Evolutionary conservation across 1,284 basidiomycete species (phyloP).

Genomic region (Leccinum griseonigrum): DNA sequence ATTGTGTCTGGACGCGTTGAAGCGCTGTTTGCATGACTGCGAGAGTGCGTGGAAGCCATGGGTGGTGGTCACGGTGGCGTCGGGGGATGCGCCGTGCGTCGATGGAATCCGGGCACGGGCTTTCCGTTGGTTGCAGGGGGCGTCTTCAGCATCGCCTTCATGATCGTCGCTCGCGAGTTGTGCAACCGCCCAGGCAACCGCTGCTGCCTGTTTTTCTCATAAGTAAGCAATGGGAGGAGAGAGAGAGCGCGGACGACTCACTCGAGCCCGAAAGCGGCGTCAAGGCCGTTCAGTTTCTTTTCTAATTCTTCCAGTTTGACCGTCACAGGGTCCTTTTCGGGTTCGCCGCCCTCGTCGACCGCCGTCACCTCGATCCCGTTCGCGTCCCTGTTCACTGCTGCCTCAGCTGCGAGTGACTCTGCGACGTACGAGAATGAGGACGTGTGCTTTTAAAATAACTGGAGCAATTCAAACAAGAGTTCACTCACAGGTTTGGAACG

Average conservation of each 20-base stretch:
- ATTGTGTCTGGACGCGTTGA: no score
- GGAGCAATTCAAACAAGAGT: neutral
- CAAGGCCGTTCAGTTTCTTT: constrained; percentile 18
- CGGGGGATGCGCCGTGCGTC: neutral
- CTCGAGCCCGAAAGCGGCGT: constrained; percentile 23
- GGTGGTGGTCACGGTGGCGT: no score
- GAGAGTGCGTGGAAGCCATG: no score
- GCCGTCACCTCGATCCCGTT: neutral
- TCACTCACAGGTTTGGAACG: constrained; percentile 68
- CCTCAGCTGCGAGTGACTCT: constrained; percentile 47
- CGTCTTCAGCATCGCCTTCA: constrained; percentile 18
- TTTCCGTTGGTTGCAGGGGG: constrained; percentile 18
- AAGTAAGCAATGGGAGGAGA: no score
- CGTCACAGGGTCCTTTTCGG: neutral
- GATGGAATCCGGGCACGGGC: constrained; percentile 14
- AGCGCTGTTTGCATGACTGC: no score
- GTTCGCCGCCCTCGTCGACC: neutral
- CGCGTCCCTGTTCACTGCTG: neutral
- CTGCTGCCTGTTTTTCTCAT: constrained; percentile 5
- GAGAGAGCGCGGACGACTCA: constrained; percentile 1
- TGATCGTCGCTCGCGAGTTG: constrained; percentile 22
- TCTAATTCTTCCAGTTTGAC: constrained; percentile 20
- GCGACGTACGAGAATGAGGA: neutral
- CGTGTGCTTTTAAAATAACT: neutral
- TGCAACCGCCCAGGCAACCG: constrained; percentile 22